Conservation (phyloP, 768 basidiomycete genomes). For the Cystofilobasidium bisporidii region DNA sequence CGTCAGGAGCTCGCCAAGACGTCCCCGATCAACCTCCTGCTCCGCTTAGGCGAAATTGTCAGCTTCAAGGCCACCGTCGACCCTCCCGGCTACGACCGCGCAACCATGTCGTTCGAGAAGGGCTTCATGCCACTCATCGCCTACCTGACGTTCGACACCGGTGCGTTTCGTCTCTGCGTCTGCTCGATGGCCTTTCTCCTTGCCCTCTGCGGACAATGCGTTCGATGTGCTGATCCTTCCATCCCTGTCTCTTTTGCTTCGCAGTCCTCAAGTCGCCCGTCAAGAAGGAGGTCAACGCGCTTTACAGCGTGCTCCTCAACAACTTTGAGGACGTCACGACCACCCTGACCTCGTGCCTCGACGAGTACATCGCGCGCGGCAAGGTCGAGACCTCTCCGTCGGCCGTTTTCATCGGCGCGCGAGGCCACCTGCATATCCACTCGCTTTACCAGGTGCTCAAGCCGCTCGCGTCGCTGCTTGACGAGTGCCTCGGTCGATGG, state of each 20-base stretch:
- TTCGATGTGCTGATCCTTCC: slow-evolving; percentile 47
- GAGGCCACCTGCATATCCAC: slow-evolving; percentile 27
- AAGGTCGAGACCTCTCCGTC: slow-evolving; percentile 25
- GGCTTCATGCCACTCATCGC: slow-evolving; percentile 51
- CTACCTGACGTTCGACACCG: background rate
- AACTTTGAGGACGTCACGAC: slow-evolving; percentile 45
- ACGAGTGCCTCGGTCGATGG: slow-evolving; percentile 55
- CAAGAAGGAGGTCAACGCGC: slow-evolving; percentile 37
- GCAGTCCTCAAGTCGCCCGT: background rate
- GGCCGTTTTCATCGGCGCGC: slow-evolving; percentile 41
- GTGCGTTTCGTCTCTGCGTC: background rate
- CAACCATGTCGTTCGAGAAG: slow-evolving; percentile 52
- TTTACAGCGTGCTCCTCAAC: slow-evolving; percentile 46
- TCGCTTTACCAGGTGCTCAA: slow-evolving; percentile 46
- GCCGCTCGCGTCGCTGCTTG: slow-evolving; percentile 46
- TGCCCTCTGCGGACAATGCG: slow-evolving; percentile 53
- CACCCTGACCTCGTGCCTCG: slow-evolving; percentile 45
- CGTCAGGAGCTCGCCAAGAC: background rate
- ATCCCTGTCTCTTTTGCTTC: slow-evolving; percentile 44
- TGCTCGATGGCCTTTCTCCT: background rate
- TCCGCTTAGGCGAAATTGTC: slow-evolving; percentile 49
- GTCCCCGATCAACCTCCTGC: slow-evolving; percentile 42
- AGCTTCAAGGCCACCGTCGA: slow-evolving; percentile 45
- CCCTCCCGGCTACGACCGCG: slow-evolving; percentile 39
- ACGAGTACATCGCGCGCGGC: slow-evolving; percentile 28